Conservation (phyloP, 1,139 yeast species). For the Casaregolazyma suthepensis region DNA sequence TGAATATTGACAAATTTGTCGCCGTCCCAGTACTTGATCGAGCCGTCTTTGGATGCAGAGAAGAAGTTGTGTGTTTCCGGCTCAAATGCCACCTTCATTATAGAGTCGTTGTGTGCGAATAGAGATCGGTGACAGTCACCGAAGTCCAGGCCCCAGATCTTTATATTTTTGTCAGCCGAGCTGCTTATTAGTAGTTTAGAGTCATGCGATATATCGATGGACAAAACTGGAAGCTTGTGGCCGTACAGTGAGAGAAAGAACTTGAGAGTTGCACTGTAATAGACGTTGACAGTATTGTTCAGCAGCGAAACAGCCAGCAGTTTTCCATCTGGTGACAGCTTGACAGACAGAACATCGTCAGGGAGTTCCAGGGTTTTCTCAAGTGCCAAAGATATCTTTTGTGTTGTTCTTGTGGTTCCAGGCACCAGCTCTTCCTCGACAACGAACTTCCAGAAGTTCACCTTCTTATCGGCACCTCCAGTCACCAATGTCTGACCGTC, state of each 20-base stretch:
- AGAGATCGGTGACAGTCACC: slow-evolving; percentile 98
- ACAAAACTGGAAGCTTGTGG: slow-evolving; percentile 78
- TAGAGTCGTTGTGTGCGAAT: slow-evolving; percentile 94
- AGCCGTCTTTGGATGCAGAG: slow-evolving; percentile 83
- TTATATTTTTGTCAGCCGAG: slow-evolving; percentile 94
- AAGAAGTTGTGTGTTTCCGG: slow-evolving; percentile 85
- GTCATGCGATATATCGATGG: slow-evolving; percentile 85
- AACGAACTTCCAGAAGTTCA: slow-evolving; percentile 83
- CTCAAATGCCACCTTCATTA: slow-evolving; percentile 79
- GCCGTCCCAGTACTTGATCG: slow-evolving; percentile 96
- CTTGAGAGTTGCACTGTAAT: slow-evolving; percentile 78
- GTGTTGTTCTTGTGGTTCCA: slow-evolving; percentile 53
- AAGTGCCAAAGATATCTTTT: slow-evolving; percentile 59
- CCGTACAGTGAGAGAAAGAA: slow-evolving; percentile 87
- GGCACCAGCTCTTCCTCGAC: slow-evolving; percentile 62
- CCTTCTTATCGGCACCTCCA: slow-evolving; percentile 88
- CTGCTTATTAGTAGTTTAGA: slow-evolving; percentile 83
- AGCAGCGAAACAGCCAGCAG: slow-evolving; percentile 76
- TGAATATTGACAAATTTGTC: slow-evolving; percentile 93
- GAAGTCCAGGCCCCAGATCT: slow-evolving; percentile 97
- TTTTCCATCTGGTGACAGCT: slow-evolving; percentile 74
- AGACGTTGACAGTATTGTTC: slow-evolving; percentile 91
- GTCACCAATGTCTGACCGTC: slow-evolving; percentile 84
- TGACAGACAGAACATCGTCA: slow-evolving; percentile 79
- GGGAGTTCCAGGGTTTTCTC: slow-evolving; percentile 74